Percentiles rank a stretch among this genome's conserved stretches.
phyloP scores from a whole-genome alignment of 495 filamentous ascomycete genomes.

The Achaetomiella virescens region DNA sequence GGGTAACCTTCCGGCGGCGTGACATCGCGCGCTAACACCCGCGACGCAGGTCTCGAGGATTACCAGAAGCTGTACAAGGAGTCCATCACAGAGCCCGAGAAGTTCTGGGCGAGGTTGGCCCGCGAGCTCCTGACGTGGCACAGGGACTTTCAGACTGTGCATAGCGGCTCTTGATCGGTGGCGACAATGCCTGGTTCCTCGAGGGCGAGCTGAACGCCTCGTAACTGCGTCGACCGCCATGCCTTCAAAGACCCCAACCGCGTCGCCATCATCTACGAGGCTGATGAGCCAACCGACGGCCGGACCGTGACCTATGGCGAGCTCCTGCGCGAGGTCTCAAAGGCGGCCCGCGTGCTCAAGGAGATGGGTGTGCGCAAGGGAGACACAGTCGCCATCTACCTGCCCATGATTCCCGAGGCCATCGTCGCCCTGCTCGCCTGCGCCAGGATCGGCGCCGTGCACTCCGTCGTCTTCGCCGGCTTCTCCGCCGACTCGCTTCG shows the following conservation, averaged over 20 bases:
- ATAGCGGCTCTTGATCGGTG: conserved; percentile 69
- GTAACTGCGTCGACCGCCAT: conserved; percentile 96
- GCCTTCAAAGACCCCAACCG: conserved; percentile 86
- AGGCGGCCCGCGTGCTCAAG: conserved; percentile 77
- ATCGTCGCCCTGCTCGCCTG: conserved; percentile 87
- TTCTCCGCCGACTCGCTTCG: conserved; percentile 96
- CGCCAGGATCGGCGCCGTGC: conserved; percentile 85
- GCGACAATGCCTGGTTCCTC: conserved; percentile 91
- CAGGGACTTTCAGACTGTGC: conserved; percentile 86
- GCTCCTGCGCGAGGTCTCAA: conserved; percentile 87
- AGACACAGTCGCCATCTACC: conserved; percentile 93
- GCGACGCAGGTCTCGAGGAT: conserved; percentile 57
- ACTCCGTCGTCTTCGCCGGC: conserved; percentile 97
- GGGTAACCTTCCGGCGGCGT: not conserved
- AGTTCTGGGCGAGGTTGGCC: conserved; percentile 84
- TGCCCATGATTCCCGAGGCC: conserved; percentile 98
- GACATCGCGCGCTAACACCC: conserved; percentile 17
- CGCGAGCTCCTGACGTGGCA: conserved; percentile 89
- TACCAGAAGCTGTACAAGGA: conserved; percentile 94
- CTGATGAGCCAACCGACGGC: conserved; percentile 83
- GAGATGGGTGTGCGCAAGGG: conserved; percentile 96
- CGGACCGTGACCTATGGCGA: conserved; percentile 89
- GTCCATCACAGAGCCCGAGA: conserved; percentile 83
- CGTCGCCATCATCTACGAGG: conserved; percentile 97
- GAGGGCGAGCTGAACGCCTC: conserved; percentile 92